These are phyloP conservation scores for Aspergillus costaricaensis DNA, from an alignment of 2,329 filamentous ascomycete genomes.

Conservation along the genomic window DNA sequence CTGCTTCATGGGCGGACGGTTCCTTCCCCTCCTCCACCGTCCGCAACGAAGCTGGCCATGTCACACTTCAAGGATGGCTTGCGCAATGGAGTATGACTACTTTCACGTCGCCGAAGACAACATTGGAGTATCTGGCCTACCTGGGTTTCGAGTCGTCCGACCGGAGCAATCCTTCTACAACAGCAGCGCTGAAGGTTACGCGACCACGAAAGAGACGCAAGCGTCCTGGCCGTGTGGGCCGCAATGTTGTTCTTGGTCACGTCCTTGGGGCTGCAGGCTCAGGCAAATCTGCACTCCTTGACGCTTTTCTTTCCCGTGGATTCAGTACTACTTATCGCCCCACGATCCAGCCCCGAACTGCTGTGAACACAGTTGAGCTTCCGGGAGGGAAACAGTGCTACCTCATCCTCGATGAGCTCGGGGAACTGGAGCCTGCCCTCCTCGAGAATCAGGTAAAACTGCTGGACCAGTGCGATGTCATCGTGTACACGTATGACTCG, in stretches of 20 bases:
- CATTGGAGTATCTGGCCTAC: conserved; percentile 92
- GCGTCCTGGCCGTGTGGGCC: conserved; percentile 80
- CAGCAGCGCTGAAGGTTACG: conserved; percentile 85
- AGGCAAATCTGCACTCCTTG: conserved; percentile 87
- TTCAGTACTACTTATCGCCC: conserved; percentile 84
- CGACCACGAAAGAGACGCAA: conserved; percentile 84
- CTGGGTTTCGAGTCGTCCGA: conserved; percentile 86
- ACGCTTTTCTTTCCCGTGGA: conserved; percentile 85
- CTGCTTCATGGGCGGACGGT: conserved; percentile 81
- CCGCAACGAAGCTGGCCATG: conserved; percentile 89
- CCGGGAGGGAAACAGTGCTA: conserved; percentile 97
- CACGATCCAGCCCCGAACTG: conserved; percentile 90
- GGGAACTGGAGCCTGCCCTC: conserved; percentile 91
- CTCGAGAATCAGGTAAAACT: conserved; percentile 84
- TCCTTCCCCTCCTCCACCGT: conserved; percentile 93
- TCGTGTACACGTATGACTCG: conserved; percentile 96
- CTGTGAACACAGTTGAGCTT: conserved; percentile 94
- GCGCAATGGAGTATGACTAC: conserved; percentile 99
- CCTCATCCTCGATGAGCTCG: conserved; percentile 90
- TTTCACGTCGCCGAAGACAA: conserved; percentile 92
- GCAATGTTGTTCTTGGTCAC: conserved; percentile 93
- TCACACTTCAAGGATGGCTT: conserved; percentile 95
- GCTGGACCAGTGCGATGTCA: conserved; percentile 84
- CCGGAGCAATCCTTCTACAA: conserved; percentile 70
- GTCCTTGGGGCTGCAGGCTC: conserved; percentile 81